Conservation (phyloP, 371 early-diverging fungal genomes). For the Dichotomocladium elegans region DNA sequence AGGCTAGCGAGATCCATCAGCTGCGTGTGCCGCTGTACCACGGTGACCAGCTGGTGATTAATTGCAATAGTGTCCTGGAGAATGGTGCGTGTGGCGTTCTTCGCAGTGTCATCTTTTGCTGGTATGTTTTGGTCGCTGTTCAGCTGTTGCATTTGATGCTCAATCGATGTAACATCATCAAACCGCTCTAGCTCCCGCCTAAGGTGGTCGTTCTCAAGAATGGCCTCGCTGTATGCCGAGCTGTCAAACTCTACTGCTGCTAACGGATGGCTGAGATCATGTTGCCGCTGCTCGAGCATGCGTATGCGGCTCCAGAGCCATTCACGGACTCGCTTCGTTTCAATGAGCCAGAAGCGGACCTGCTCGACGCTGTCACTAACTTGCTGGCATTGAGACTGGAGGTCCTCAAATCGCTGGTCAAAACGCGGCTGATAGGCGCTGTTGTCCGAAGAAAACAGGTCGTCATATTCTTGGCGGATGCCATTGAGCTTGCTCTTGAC, state of each 20-base stretch:
- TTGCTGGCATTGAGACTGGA: constrained; percentile 24
- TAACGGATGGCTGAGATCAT: no score
- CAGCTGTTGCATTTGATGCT: constrained; percentile 37
- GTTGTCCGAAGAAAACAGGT: constrained; percentile 14
- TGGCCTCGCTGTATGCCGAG: no score
- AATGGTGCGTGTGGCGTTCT: constrained; percentile 34
- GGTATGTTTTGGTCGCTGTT: no score
- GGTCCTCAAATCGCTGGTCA: constrained; percentile 11
- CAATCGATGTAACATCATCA: constrained; percentile 48
- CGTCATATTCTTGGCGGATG: constrained; percentile 25
- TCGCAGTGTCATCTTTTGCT: no score
- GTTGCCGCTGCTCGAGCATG: constrained; percentile 24
- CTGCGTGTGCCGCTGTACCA: constrained; percentile 25
- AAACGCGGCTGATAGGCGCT: constrained; percentile 10
- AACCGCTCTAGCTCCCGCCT: constrained; percentile 45
- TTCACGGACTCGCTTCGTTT: constrained; percentile 44
- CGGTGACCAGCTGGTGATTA: constrained; percentile 31
- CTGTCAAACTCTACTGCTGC: no score
- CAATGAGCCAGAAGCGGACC: constrained; percentile 51
- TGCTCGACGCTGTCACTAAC: constrained; percentile 50
- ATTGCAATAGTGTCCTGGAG: constrained; percentile 50
- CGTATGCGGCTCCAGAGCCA: constrained; percentile 47
- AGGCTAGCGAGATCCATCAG: constrained; percentile 15
- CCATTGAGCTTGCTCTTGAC: constrained; percentile 26
- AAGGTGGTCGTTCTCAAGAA: constrained; percentile 26